Evolutionary conservation across 495 filamentous ascomycete genomes (phyloP).

Genomic region (Aspergillus carlsbadensis): DNA sequence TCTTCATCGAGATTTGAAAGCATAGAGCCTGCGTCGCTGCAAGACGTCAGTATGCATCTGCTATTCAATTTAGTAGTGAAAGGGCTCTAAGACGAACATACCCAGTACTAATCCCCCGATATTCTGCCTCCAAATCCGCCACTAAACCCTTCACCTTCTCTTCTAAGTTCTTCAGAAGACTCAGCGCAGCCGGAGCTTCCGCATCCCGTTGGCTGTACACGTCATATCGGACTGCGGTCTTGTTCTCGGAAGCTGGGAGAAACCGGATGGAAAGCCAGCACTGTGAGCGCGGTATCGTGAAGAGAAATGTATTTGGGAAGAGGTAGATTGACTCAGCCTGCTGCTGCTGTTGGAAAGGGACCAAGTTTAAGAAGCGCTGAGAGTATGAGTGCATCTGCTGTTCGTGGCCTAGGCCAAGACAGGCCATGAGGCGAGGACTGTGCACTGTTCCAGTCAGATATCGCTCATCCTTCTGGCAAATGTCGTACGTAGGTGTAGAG

Average conservation of each 20-base stretch:
- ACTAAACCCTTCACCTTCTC: conserved; percentile 3
- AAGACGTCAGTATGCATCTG: too few relatives aligned
- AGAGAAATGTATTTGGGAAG: conserved; percentile 21
- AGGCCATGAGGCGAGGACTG: background rate
- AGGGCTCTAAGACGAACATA: background rate
- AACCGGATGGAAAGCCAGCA: conserved; percentile 21
- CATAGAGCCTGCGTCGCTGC: too few relatives aligned
- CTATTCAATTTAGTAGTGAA: too few relatives aligned
- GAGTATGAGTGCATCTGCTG: background rate
- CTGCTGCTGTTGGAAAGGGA: background rate
- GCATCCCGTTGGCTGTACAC: conserved; percentile 11
- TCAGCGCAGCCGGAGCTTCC: background rate
- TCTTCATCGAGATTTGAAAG: background rate
- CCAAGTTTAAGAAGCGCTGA: background rate
- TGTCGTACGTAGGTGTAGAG: background rate
- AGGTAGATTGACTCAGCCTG: background rate
- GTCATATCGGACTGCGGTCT: conserved; percentile 23
- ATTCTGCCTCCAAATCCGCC: conserved; percentile 13
- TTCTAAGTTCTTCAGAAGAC: background rate
- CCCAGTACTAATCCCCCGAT: background rate
- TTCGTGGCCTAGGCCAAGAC: background rate
- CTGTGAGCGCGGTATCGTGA: conserved; percentile 10
- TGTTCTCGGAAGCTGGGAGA: conserved; percentile 19
- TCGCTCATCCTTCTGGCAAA: background rate
- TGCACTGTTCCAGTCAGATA: background rate